Percentiles rank a stretch among this genome's conserved stretches.
Evolutionary conservation across 129 eudicot species (phyloP).

Genomic region (Artemisia argyi): DNA sequence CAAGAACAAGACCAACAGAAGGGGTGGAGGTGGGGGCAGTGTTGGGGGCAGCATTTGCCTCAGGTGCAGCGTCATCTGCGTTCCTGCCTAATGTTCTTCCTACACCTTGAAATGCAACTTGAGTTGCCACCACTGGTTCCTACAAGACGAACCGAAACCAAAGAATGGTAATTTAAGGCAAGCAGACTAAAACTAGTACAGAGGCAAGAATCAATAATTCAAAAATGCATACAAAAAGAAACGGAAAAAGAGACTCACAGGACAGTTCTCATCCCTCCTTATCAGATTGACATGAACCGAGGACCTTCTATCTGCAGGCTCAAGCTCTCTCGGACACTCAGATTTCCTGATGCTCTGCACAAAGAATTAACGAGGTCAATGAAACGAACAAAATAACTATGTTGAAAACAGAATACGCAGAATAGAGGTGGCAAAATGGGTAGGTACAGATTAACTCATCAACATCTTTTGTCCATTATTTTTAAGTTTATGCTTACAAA

Average conservation of each 20-base stretch:
- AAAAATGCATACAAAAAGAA: background rate
- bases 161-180: background rate
- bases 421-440: background rate
- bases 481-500: too few species aligned
- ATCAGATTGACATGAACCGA: slow-evolving; percentile 72
- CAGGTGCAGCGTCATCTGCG: slow-evolving; percentile 41
- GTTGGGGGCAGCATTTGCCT: slow-evolving; percentile 30
- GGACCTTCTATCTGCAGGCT: slow-evolving; percentile 72
- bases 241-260: slow-evolving; percentile 45
- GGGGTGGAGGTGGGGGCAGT: slow-evolving; percentile 33
- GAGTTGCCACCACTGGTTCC: slow-evolving; percentile 56
- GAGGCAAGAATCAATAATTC: background rate
- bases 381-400: background rate
- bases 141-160: slow-evolving; percentile 28
- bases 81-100: slow-evolving; percentile 81
- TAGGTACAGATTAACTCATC: background rate
- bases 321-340: slow-evolving; percentile 95
- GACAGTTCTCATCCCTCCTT: slow-evolving; percentile 65
- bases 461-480: background rate
- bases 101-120: slow-evolving; percentile 69
- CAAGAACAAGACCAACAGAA: slow-evolving; percentile 57
- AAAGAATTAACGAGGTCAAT: slow-evolving; percentile 8
- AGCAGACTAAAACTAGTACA: background rate
- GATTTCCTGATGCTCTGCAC: slow-evolving; percentile 82
- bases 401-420: background rate